Conservation (phyloP, 192 early-diverging fungal genomes). For the Rhizophlyctis rosea region DNA sequence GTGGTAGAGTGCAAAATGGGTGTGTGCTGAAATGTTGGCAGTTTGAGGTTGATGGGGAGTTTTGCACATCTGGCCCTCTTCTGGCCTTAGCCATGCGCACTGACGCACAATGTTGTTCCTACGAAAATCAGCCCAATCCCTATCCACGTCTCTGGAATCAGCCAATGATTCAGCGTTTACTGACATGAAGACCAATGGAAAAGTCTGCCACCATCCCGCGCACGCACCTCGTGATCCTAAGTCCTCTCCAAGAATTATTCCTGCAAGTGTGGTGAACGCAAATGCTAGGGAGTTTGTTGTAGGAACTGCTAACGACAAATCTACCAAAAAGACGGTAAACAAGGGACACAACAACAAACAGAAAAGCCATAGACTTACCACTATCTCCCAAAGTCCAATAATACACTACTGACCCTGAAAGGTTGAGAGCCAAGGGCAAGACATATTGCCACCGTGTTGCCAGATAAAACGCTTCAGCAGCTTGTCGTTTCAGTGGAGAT, state of each 20-base stretch:
- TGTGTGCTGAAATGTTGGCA: no score
- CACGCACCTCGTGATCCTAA: constrained; percentile 60
- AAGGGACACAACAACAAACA: neutral
- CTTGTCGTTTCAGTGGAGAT: constrained; percentile 50
- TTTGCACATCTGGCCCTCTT: no score
- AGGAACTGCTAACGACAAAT: constrained; percentile 87
- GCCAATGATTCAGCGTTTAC: neutral
- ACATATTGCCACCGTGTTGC: constrained; percentile 89
- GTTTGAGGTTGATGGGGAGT: no score
- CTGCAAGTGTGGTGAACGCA: constrained; percentile 79
- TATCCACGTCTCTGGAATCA: constrained; percentile 22
- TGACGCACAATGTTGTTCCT: constrained; percentile 28
- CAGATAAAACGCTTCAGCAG: constrained; percentile 70
- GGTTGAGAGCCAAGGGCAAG: constrained; percentile 80
- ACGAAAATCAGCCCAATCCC: constrained; percentile 31
- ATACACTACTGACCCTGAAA: constrained; percentile 88
- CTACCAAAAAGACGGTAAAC: constrained; percentile 47
- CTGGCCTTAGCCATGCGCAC: no score
- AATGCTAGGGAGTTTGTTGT: constrained; percentile 90
- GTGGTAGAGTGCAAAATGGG: no score
- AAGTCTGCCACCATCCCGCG: neutral
- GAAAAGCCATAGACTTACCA: constrained; percentile 32
- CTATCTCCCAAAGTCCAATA: constrained; percentile 86
- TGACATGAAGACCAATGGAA: no score
- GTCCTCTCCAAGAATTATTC: constrained; percentile 75